Evolutionary conservation across 768 basidiomycete genomes (phyloP).

Genomic region (Rhodosporidiobolus odoratus): DNA sequence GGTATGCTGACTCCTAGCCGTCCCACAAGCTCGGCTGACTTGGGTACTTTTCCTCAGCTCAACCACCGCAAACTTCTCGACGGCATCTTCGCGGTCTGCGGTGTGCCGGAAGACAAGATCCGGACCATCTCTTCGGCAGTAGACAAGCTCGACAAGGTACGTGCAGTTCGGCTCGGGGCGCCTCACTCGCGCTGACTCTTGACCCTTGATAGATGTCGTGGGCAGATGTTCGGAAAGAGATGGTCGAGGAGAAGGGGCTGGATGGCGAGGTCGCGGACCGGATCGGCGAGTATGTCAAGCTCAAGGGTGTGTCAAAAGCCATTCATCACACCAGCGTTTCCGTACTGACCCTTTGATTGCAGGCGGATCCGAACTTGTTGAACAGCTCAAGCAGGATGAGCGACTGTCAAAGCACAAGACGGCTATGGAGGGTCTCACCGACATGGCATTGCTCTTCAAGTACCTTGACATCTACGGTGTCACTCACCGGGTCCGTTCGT

Average conservation of each 20-base stretch:
- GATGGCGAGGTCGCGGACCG: slow-evolving; percentile 73
- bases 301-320: slow-evolving; percentile 62
- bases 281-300: slow-evolving; percentile 94
- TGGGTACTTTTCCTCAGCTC: slow-evolving; percentile 52
- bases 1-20: slow-evolving; percentile 48
- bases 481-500: slow-evolving; percentile 60
- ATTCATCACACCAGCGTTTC: background rate
- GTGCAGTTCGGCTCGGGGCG: slow-evolving; percentile 20
- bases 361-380: slow-evolving; percentile 76
- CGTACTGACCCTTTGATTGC: slow-evolving; percentile 5
- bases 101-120: slow-evolving; percentile 83
- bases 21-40: background rate
- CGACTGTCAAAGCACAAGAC: slow-evolving; percentile 62
- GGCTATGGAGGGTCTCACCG: slow-evolving; percentile 74
- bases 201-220: slow-evolving; percentile 62
- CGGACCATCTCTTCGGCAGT: slow-evolving; percentile 91
- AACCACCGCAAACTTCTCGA: slow-evolving; percentile 97
- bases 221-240: slow-evolving; percentile 87
- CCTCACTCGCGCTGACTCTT: background rate
- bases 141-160: slow-evolving; percentile 94
- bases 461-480: slow-evolving; percentile 76
- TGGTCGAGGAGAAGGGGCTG: slow-evolving; percentile 92
- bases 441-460: slow-evolving; percentile 78
- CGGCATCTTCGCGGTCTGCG: slow-evolving; percentile 93
- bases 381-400: slow-evolving; percentile 61